A percentile compares a stretch with the other conserved stretches of the same genome.
phyloP scores from a whole-genome alignment of 169 alveolate genomes.

The Eimeria mitis region DNA sequence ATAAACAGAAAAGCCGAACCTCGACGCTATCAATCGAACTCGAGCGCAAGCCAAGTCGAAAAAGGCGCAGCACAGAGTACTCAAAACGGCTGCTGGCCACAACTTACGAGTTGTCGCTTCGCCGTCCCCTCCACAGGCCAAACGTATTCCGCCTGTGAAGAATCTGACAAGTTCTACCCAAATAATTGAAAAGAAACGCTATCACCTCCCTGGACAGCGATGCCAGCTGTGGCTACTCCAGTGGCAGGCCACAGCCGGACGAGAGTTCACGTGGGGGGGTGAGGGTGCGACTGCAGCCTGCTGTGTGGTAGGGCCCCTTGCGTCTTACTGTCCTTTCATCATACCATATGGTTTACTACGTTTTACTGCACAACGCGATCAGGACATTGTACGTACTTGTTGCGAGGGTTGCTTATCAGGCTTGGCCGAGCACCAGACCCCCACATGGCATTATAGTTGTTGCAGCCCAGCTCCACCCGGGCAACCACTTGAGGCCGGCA shows the following conservation, averaged over 20 bases:
- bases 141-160: constrained; percentile 53
- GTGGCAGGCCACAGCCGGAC: constrained; percentile 78
- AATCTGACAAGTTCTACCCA: constrained; percentile 75
- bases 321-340: constrained; percentile 57
- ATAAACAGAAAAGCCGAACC: constrained; percentile 7
- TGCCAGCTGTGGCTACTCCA: constrained; percentile 77
- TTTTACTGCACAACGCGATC: background rate
- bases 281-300: constrained; percentile 79
- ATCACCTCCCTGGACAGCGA: constrained; percentile 58
- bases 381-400: constrained; percentile 27
- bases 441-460: constrained; percentile 19
- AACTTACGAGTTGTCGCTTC: constrained; percentile 24
- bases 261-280: constrained; percentile 78
- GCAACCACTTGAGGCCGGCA: constrained; percentile 10
- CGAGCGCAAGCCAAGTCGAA: constrained; percentile 70
- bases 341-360: background rate
- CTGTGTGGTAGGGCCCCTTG: constrained; percentile 64
- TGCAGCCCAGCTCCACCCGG: constrained; percentile 57
- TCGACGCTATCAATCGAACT: constrained; percentile 6
- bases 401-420: constrained; percentile 41
- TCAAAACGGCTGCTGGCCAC: constrained; percentile 66
- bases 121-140: constrained; percentile 69
- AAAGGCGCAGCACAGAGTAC: constrained; percentile 67
- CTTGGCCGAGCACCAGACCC: constrained; percentile 62
- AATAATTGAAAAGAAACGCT: constrained; percentile 45